Evolutionary conservation across 768 basidiomycete genomes (phyloP), one percentile per base, ranked within the genome.

Genomic region (Leccinum pellstonianum): DNA sequence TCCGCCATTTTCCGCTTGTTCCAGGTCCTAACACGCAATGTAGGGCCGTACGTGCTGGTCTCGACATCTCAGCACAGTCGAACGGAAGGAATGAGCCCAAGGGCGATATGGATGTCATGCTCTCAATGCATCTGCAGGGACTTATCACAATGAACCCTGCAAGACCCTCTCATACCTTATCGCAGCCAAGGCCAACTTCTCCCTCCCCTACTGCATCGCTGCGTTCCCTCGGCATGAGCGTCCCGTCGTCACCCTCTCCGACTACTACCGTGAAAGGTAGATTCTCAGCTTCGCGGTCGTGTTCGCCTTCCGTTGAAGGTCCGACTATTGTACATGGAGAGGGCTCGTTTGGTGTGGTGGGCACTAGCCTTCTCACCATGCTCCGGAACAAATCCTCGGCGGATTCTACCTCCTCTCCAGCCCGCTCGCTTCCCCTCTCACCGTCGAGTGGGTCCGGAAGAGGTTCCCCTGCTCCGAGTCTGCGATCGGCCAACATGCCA

Each of bases 101-200:
- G 50, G 90, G 90, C 6, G 90, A 92, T 67, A 83, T 92, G 77
- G 90, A 92, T 68, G 90, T 91, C 51, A 88, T 91, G 83, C 79
- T 92, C 37, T 87, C 88, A 31, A 90, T 92, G 79, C 86, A 86
- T 52, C 79, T 84, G 33, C 88, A 90, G 64, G 85, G 82, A n/a
- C 55, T 76, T 79, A 62, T 76, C 77, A 29, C 77, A 77, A 27
- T 71, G 73, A 55, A 70, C 46, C 56, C 62, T 46, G 49, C 48
- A 27, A 62, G 65, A 54, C 35, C 57, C 21, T 64, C 57, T 23
- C 48, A 54, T 55, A 52, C 59, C 21, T 56, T 51, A 21, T 49
- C 60, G 8, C 69, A 65, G n/a, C 38, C 61, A 11, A 53, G 54
- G 15, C 61, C 75, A 12, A 62, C 70, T 41, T 67, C 72, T 2